Conservation (phyloP, 73 alveolate genomes). For the Symbiodinium natans region DNA sequence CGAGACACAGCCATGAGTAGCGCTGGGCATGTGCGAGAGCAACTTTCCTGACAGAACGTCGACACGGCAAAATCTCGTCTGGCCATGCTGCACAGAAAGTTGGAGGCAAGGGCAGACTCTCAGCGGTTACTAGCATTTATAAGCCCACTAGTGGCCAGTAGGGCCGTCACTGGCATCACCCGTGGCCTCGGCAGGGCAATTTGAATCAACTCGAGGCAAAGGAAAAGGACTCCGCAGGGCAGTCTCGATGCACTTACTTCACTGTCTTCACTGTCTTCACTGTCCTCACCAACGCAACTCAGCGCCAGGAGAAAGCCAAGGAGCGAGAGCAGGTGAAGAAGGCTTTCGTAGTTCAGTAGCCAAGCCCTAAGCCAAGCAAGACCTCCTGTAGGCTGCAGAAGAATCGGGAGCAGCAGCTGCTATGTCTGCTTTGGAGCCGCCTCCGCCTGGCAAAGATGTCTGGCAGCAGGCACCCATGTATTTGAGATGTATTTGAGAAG, state of each 20-base stretch:
- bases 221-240: too few species aligned
- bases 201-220: neutral
- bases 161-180: too few species aligned
- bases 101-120: slow-evolving; percentile 35
- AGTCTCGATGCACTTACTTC: too few species aligned
- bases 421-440: slow-evolving; percentile 55
- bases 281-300: too few species aligned
- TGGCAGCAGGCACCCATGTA: slow-evolving; percentile 38
- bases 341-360: neutral
- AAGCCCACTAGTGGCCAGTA: too few species aligned
- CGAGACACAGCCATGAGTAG: neutral
- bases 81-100: slow-evolving; percentile 60
- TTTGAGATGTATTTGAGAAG: neutral
- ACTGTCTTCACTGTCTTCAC: too few species aligned
- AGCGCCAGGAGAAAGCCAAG: neutral
- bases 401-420: neutral
- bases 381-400: too few species aligned
- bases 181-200: neutral
- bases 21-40: neutral
- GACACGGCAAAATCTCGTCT: slow-evolving; percentile 59
- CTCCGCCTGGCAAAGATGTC: slow-evolving; percentile 47
- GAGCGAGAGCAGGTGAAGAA: neutral
- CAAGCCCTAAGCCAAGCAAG: too few species aligned
- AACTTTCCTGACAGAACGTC: slow-evolving; percentile 6
- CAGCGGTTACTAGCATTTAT: too few species aligned